A percentile compares a stretch with the other conserved stretches of the same genome.
These are phyloP conservation scores for Alternaria solani DNA, from an alignment of 2,329 filamentous ascomycete species.

Conservation along the genomic window DNA sequence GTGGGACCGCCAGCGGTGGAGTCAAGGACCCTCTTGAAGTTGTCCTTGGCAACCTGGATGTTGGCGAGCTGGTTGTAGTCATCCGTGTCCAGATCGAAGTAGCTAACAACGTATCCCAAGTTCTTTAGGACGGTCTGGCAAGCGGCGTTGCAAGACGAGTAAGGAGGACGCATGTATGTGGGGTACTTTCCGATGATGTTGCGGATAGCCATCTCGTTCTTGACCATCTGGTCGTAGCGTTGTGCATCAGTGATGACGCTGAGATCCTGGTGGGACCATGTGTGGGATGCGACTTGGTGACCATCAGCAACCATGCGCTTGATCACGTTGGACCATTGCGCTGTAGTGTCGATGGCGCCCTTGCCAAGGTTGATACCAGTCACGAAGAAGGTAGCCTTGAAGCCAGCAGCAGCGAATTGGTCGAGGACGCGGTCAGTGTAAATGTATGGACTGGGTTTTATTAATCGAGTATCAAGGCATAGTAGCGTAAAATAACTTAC, in stretches of 20 bases:
- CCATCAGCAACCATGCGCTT: conserved; percentile 63
- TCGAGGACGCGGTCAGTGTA: conserved; percentile 70
- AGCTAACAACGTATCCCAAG: conserved; percentile 67
- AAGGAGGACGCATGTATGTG: conserved; percentile 62
- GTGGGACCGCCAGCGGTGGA: conserved; percentile 29
- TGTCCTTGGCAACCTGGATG: conserved; percentile 48
- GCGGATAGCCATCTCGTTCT: conserved; percentile 64
- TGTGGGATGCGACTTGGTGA: conserved; percentile 69
- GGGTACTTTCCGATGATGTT: conserved; percentile 64
- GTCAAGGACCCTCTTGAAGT: conserved; percentile 50
- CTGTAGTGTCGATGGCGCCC: conserved; percentile 62
- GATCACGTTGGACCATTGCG: conserved; percentile 60
- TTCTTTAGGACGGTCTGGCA: conserved; percentile 51
- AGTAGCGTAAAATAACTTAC: neutral
- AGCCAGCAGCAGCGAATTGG: conserved; percentile 63
- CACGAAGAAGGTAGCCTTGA: conserved; percentile 74
- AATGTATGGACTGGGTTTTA: conserved; percentile 55
- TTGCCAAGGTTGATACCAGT: conserved; percentile 66
- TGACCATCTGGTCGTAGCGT: conserved; percentile 60
- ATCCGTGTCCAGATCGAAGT: conserved; percentile 67
- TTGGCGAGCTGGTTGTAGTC: conserved; percentile 47
- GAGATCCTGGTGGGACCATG: conserved; percentile 63
- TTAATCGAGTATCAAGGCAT: neutral
- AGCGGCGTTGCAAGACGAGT: conserved; percentile 55
- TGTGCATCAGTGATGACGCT: conserved; percentile 53